phyloP scores from a whole-genome alignment of 768 basidiomycete species.

The Stropharia rugosoannulata region DNA sequence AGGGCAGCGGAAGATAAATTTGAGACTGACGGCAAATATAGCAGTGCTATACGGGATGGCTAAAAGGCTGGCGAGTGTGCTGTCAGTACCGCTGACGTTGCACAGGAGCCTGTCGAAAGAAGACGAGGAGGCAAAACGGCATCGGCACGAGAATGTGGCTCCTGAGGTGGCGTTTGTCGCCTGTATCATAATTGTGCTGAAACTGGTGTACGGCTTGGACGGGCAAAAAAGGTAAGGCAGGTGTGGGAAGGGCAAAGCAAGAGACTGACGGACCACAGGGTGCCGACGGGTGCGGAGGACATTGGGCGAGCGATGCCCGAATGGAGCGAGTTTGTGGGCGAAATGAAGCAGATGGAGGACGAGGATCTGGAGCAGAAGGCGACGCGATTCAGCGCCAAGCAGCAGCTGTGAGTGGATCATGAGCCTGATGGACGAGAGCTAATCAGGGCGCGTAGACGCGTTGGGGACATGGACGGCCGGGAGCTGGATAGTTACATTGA shows the following conservation, averaged over 20 bases:
- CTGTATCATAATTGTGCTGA: constrained; percentile 67
- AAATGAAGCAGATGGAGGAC: constrained; percentile 34
- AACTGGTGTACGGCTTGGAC: constrained; percentile 86
- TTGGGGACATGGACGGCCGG: constrained; percentile 48
- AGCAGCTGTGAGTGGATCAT: constrained; percentile 41
- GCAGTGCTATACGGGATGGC: constrained; percentile 66
- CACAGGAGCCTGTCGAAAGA: constrained; percentile 48
- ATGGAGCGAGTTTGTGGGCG: constrained; percentile 44
- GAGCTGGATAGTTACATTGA: constrained; percentile 63
- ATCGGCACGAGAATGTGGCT: constrained; percentile 63
- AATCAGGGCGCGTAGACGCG: constrained; percentile 40
- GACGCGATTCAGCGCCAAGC: constrained; percentile 41
- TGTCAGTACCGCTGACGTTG: constrained; percentile 60
- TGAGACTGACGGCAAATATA: constrained; percentile 23
- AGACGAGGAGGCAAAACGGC: constrained; percentile 39
- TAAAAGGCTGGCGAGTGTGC: constrained; percentile 54
- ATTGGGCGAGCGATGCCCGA: constrained; percentile 60
- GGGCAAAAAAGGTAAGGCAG: constrained; percentile 51
- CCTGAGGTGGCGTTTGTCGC: constrained; percentile 66
- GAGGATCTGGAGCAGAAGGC: constrained; percentile 28
- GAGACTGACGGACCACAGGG: constrained; percentile 29
- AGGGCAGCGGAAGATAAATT: background rate
- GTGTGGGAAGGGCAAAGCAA: constrained; percentile 2
- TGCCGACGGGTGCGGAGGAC: constrained; percentile 47
- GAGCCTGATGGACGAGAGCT: background rate